These are phyloP conservation scores for Neonectria coccinea DNA, from an alignment of 2,329 filamentous ascomycete genomes.

Conservation along the genomic window DNA sequence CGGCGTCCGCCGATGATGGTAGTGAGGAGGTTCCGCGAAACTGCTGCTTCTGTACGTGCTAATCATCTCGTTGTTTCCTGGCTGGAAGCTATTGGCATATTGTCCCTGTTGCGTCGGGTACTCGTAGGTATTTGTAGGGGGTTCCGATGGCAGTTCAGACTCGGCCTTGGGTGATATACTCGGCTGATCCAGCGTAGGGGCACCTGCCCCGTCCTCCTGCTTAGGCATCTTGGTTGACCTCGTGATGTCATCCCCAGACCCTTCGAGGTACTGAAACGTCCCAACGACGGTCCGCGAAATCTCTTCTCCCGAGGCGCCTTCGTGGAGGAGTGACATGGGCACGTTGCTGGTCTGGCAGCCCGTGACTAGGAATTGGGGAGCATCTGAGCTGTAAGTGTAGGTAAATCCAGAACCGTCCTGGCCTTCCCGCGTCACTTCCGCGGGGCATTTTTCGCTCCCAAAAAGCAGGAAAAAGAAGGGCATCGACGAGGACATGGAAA, in stretches of 20 bases:
- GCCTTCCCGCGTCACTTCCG: slow-evolving; percentile 70
- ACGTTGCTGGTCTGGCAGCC: slow-evolving; percentile 62
- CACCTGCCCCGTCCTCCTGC: slow-evolving; percentile 53
- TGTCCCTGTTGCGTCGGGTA: slow-evolving; percentile 57
- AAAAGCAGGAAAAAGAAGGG: slow-evolving; percentile 77
- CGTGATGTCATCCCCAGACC: slow-evolving; percentile 60
- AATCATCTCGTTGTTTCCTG: slow-evolving; percentile 64
- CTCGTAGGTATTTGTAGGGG: slow-evolving; percentile 60
- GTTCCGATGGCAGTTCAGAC: slow-evolving; percentile 52
- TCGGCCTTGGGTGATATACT: slow-evolving; percentile 57
- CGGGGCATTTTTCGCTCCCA: slow-evolving; percentile 76
- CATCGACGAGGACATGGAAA: slow-evolving; percentile 65
- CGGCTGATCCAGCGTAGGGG: slow-evolving; percentile 53
- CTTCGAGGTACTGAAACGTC: slow-evolving; percentile 63
- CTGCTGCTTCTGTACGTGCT: slow-evolving; percentile 65
- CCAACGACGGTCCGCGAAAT: slow-evolving; percentile 62
- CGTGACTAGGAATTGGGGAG: slow-evolving; percentile 70
- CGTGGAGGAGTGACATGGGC: slow-evolving; percentile 66
- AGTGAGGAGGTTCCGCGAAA: slow-evolving; percentile 63
- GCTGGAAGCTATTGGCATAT: slow-evolving; percentile 55
- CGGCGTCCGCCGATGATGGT: slow-evolving; percentile 57
- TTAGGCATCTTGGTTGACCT: slow-evolving; percentile 52
- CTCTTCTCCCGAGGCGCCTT: slow-evolving; percentile 64
- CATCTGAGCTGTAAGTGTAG: slow-evolving; percentile 79
- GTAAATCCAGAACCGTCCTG: slow-evolving; percentile 71